Evolutionary conservation across 2,329 filamentous ascomycete species (phyloP).

Genomic region (Fusarium avenaceum): DNA sequence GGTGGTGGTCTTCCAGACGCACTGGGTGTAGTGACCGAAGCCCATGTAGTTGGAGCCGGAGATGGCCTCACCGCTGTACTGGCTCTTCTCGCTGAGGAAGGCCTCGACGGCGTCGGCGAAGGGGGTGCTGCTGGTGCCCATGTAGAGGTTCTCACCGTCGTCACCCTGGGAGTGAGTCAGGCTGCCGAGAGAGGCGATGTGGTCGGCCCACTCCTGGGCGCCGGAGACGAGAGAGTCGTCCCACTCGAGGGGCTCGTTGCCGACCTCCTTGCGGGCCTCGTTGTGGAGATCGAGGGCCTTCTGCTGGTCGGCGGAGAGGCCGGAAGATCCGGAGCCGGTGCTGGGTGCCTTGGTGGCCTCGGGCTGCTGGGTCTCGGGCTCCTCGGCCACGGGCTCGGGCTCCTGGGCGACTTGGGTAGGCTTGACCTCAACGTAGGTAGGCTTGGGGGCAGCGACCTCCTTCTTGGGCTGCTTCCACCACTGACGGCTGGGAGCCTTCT

Average conservation of each 20-base stretch:
- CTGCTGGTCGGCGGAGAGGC: conserved; percentile 42
- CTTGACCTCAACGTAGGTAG: conserved; percentile 12
- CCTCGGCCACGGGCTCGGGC: background rate
- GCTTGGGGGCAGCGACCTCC: background rate
- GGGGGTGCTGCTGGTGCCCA: conserved; percentile 33
- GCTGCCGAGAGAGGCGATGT: conserved; percentile 40
- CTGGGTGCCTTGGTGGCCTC: conserved; percentile 13
- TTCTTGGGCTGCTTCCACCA: background rate
- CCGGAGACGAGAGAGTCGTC: conserved; percentile 41
- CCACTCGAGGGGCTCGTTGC: conserved; percentile 39
- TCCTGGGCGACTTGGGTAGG: background rate
- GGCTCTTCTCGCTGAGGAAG: conserved; percentile 45
- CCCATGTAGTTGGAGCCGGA: conserved; percentile 37
- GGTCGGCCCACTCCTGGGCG: conserved; percentile 44
- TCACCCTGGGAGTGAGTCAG: conserved; percentile 38
- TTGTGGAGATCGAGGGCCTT: conserved; percentile 47
- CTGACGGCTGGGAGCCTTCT: background rate
- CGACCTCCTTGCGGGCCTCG: conserved; percentile 43
- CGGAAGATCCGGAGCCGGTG: conserved; percentile 17
- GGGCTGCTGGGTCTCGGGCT: conserved; percentile 7
- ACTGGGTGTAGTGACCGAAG: conserved; percentile 48
- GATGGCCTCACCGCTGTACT: conserved; percentile 43
- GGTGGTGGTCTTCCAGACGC: conserved; percentile 45
- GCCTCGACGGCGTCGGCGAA: conserved; percentile 38
- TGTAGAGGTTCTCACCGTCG: conserved; percentile 48